A percentile compares a stretch with the other conserved stretches of the same genome.
These are phyloP conservation scores for Diplodia intermedia DNA, from an alignment of 2,329 filamentous ascomycete genomes.

Conservation along the genomic window DNA sequence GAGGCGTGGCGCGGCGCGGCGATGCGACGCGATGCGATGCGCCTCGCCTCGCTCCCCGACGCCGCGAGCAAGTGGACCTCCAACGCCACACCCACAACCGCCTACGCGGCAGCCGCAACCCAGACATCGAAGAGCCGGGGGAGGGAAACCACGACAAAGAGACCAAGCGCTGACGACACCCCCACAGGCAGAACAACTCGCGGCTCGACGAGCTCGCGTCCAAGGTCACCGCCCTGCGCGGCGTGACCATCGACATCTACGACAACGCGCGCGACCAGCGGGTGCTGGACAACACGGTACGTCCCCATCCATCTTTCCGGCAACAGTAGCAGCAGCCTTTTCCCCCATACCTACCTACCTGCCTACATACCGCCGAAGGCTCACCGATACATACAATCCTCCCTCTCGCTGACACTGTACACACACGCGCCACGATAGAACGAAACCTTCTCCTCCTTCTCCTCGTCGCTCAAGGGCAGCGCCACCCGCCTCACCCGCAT, in stretches of 20 bases:
- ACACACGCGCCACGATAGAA: conserved; percentile 57
- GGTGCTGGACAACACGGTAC: conserved; percentile 84
- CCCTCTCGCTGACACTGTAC: too few relatives aligned
- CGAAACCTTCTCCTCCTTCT: conserved; percentile 91
- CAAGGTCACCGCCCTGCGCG: conserved; percentile 90
- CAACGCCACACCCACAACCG: too few relatives aligned
- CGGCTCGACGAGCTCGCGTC: conserved; percentile 88
- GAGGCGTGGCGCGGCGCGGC: neutral
- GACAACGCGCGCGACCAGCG: conserved; percentile 90
- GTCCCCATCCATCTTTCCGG: conserved; percentile 40
- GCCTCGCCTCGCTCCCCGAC: neutral
- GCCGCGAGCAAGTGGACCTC: too few relatives aligned
- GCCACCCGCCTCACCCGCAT: conserved; percentile 84
- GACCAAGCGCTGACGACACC: conserved; percentile 25
- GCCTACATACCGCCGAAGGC: too few relatives aligned
- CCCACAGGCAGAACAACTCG: conserved; percentile 82
- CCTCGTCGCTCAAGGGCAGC: conserved; percentile 80
- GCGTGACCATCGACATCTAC: conserved; percentile 97
- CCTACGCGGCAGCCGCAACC: too few relatives aligned
- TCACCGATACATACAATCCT: too few relatives aligned
- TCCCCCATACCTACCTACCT: too few relatives aligned
- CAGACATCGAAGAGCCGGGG: too few relatives aligned
- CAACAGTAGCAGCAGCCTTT: too few relatives aligned
- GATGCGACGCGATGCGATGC: too few relatives aligned
- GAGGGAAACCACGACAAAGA: neutral